These are phyloP conservation scores for Nigrospora sphaerica DNA, from an alignment of 2,329 filamentous ascomycete species.

Conservation along the genomic window DNA sequence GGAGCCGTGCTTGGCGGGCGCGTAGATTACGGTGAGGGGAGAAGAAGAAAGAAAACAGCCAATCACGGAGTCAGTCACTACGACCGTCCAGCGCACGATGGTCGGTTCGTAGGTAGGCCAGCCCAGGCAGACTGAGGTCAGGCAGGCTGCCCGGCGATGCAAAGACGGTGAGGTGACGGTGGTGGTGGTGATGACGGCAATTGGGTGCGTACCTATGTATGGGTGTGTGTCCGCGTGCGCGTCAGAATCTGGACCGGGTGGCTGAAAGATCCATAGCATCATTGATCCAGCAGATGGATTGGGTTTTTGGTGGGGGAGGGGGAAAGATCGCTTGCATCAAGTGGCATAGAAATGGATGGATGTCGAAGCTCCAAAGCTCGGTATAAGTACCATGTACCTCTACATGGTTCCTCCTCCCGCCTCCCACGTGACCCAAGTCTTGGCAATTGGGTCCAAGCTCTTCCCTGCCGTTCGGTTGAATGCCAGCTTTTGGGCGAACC, in stretches of 20 bases:
- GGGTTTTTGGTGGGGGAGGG: no score
- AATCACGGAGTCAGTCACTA: not conserved
- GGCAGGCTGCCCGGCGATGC: not conserved
- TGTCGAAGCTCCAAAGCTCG: not conserved
- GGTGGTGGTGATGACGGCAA: no score
- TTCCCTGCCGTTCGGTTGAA: not conserved
- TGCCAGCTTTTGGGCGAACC: not conserved
- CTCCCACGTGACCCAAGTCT: not conserved
- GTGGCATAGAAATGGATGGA: not conserved
- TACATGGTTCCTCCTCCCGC: not conserved
- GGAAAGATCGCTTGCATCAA: not conserved
- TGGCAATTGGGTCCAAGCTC: constrained; percentile 1
- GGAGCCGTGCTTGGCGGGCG: no score
- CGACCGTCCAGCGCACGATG: not conserved
- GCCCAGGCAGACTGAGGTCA: not conserved
- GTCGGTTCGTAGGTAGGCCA: not conserved
- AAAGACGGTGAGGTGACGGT: not conserved
- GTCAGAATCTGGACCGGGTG: no score
- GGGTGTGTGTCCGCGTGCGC: no score
- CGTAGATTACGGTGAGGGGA: no score
- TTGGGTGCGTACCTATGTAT: not conserved
- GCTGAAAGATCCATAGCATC: not conserved
- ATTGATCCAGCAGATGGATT: not conserved
- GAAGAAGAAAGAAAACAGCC: not conserved
- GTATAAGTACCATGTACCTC: not conserved